Conservation (phyloP, 2,329 filamentous ascomycete species). For the Penicillium sp. region DNA sequence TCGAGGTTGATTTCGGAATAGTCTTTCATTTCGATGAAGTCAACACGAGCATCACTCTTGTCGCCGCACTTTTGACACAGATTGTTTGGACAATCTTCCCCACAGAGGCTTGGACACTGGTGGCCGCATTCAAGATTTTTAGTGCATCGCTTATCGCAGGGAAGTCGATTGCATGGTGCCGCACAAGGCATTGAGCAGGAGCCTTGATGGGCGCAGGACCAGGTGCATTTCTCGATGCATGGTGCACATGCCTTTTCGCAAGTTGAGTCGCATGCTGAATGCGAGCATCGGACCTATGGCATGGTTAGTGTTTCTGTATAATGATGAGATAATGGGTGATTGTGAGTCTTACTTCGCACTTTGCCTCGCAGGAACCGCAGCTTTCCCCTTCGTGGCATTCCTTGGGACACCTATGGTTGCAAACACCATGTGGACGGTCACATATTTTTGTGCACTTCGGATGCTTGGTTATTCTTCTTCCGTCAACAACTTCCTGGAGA, state of each 20-base stretch:
- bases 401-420: constrained; percentile 12
- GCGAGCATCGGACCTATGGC: constrained; percentile 8
- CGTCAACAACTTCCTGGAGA: background rate
- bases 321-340: background rate
- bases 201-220: background rate
- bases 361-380: constrained; percentile 6
- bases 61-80: constrained; percentile 10
- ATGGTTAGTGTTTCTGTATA: background rate
- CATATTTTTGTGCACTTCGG: constrained; percentile 3
- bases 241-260: constrained; percentile 11
- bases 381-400: constrained; percentile 1
- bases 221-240: constrained; percentile 14
- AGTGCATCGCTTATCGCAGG: constrained; percentile 9
- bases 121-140: constrained; percentile 8
- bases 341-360: constrained; percentile 11
- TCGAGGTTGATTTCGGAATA: constrained; percentile 16
- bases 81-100: constrained; percentile 11
- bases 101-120: constrained; percentile 10
- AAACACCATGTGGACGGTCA: constrained; percentile 11
- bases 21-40: constrained; percentile 5
- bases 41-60: constrained; percentile 14
- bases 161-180: constrained; percentile 12
- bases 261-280: constrained; percentile 4
- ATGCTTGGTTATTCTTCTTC: background rate
- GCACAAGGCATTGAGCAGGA: constrained; percentile 18